phyloP scores from a whole-genome alignment of 2,329 filamentous ascomycete genomes.

The Trichoderma sp. region DNA sequence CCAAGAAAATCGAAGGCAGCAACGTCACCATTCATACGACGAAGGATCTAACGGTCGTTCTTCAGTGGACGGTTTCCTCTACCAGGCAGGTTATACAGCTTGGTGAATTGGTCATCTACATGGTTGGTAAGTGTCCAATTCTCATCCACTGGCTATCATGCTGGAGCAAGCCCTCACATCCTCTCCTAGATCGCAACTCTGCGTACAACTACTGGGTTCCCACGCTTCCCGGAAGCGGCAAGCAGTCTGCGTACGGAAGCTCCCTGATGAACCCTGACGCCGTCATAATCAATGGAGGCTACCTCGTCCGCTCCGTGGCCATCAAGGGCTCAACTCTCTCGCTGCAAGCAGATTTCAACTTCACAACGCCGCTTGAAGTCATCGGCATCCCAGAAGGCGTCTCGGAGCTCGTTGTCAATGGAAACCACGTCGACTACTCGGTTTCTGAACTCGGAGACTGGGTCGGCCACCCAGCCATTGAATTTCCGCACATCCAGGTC shows the following conservation, averaged over 20 bases:
- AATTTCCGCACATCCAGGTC: slow-evolving; percentile 49
- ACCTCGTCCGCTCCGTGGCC: slow-evolving; percentile 63
- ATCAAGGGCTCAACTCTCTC: slow-evolving; percentile 59
- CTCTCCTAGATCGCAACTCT: slow-evolving; percentile 57
- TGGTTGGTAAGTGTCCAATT: slow-evolving; percentile 37
- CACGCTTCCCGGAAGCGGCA: slow-evolving; percentile 48
- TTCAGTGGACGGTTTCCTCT: slow-evolving; percentile 40
- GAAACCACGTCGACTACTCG: slow-evolving; percentile 42
- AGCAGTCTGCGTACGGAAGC: slow-evolving; percentile 38
- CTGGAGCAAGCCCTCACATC: slow-evolving; percentile 5
- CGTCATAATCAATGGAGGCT: slow-evolving; percentile 65
- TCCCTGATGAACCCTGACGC: slow-evolving; percentile 43
- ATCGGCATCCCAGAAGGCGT: slow-evolving; percentile 60
- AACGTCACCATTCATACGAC: slow-evolving; percentile 35
- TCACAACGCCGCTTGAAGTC: slow-evolving; percentile 67
- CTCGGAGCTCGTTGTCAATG: slow-evolving; percentile 50
- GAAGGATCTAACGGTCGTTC: slow-evolving; percentile 32
- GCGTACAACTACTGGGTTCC: slow-evolving; percentile 72
- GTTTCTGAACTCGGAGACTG: slow-evolving; percentile 51
- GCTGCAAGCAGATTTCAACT: slow-evolving; percentile 72
- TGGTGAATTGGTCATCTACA: slow-evolving; percentile 48
- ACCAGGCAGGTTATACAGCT: slow-evolving; percentile 40
- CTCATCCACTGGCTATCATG: not conserved
- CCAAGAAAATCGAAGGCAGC: slow-evolving; percentile 35
- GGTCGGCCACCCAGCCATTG: slow-evolving; percentile 51